Base-by-base conservation (phyloP, 257 asterid species). In the Fraxinus pennsylvanica region DNA sequence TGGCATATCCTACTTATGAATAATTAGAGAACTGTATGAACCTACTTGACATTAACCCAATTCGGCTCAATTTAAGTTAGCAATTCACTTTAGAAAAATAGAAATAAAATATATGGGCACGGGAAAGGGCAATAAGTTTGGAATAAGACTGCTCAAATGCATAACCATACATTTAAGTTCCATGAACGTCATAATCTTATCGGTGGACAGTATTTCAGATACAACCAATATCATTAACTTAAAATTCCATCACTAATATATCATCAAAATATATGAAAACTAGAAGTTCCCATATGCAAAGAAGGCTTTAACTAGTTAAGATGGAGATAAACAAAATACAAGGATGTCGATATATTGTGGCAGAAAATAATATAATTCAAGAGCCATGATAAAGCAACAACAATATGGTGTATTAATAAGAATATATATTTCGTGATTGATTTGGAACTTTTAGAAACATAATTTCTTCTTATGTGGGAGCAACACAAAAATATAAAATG, bases 381-480 rank as follows among this genome's bases (percentile, higher is more conserved):
- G 59, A 36, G 71, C 22, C 45, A 82, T 67, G 2, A 19, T 8
- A 22, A 59, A 10, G 35, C 6, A 17, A 79, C 57, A 70, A 73
- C 29, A 72, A 36, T 79, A 52, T 10, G 38, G 75, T 38, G 80
- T 22, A 29, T 36, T 79, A 27, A 30, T 36, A 14, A 32, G 38
- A 59, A n/a, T 30, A 38, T 35, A 25, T 41, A 29, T 67, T 33
- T 77, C 47, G 36, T 71, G 72, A 50, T 50, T 33, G 25, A 43
- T 69, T 32, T 43, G 52, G 68, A 68, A 72, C 68, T 61, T 74
- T 79, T 63, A 79, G 45, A 76, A 76, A 67, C 22, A 78, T 45
- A 71, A 36, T 10, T 19, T 69, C 59, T 5, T 69, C 38, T 5
- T 61, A 38, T 47, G 63, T 14, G 66, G 32, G 68, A 39, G 57